Percentiles rank a stretch among this genome's conserved stretches.
phyloP scores from a whole-genome alignment of 768 basidiomycete species.

The Leccinellum rugosiceps region DNA sequence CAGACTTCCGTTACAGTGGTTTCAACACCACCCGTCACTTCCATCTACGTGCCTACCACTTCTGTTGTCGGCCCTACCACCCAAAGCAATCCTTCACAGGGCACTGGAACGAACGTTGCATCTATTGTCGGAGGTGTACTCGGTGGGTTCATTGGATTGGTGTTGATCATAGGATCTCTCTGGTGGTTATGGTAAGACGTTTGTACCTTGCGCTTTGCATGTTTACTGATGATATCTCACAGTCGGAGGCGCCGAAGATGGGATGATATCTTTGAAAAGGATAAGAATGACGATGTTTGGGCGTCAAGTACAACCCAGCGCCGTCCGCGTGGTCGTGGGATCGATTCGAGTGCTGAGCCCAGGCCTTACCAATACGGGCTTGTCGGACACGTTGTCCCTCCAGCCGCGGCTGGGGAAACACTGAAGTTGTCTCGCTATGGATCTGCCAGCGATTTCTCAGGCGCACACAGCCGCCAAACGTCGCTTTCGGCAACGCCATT shows the following conservation, averaged over 20 bases:
- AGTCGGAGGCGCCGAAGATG: constrained; percentile 47
- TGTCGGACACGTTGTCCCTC: constrained; percentile 43
- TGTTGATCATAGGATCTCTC: constrained; percentile 41
- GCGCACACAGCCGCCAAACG: constrained; percentile 21
- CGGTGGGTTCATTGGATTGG: constrained; percentile 52
- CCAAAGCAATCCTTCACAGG: constrained; percentile 14
- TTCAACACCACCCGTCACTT: constrained; percentile 33
- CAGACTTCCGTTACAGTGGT: constrained; percentile 35
- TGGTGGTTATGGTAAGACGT: constrained; percentile 50
- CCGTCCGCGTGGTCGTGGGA: constrained; percentile 24
- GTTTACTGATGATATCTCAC: constrained; percentile 6
- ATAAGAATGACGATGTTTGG: constrained; percentile 28
- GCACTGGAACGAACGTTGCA: constrained; percentile 33
- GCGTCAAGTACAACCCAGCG: constrained; percentile 18
- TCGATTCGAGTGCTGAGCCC: constrained; percentile 37
- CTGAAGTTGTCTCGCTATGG: constrained; percentile 34
- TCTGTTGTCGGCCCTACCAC: constrained; percentile 12
- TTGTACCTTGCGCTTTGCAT: constrained; percentile 3
- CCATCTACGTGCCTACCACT: constrained; percentile 25
- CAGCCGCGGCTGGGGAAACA: constrained; percentile 28
- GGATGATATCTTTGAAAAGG: constrained; percentile 53
- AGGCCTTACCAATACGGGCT: constrained; percentile 64
- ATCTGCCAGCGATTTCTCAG: constrained; percentile 21
- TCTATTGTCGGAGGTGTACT: constrained; percentile 54
- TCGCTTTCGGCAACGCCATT: constrained; percentile 27